Percentiles rank a stretch among this genome's conserved stretches.
These are phyloP conservation scores for Candida boleticola DNA, from an alignment of 805 yeast genomes.

Conservation along the genomic window DNA sequence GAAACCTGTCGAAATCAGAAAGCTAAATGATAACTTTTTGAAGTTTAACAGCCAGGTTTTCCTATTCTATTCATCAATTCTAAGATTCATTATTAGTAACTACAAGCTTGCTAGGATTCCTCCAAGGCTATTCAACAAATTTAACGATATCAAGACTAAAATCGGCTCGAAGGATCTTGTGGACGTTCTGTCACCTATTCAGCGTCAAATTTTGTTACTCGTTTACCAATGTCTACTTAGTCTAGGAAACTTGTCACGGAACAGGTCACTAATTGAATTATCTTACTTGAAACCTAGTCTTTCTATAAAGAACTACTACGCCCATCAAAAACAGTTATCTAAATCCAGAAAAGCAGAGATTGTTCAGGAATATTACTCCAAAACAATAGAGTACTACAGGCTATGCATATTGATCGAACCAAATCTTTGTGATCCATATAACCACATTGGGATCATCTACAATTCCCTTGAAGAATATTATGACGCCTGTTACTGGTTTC, in stretches of 20 bases:
- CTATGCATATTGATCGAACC: constrained; percentile 59
- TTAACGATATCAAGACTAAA: background rate
- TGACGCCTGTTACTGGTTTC: constrained; percentile 50
- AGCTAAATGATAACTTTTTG: constrained; percentile 48
- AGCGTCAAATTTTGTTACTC: background rate
- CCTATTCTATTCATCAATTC: constrained; percentile 45
- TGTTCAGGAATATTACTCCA: constrained; percentile 21
- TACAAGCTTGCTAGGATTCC: constrained; percentile 36
- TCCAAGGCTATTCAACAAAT: constrained; percentile 24
- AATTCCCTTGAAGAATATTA: constrained; percentile 44
- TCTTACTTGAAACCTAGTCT: constrained; percentile 38
- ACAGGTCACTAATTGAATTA: constrained; percentile 49
- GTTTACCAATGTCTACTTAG: constrained; percentile 38
- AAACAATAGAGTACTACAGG: constrained; percentile 38
- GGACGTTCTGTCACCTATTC: background rate
- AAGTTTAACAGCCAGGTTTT: constrained; percentile 48
- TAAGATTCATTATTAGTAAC: constrained; percentile 38
- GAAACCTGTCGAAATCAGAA: constrained; percentile 54
- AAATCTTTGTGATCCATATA: constrained; percentile 65
- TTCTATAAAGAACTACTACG: constrained; percentile 17
- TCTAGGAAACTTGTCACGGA: constrained; percentile 59
- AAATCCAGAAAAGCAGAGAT: constrained; percentile 34
- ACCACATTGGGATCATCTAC: constrained; percentile 51
- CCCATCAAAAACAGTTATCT: constrained; percentile 1
- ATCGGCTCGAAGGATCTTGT: background rate